These are phyloP conservation scores for Nigrograna mackinnonii DNA, from an alignment of 2,329 filamentous ascomycete genomes.

Conservation along the genomic window DNA sequence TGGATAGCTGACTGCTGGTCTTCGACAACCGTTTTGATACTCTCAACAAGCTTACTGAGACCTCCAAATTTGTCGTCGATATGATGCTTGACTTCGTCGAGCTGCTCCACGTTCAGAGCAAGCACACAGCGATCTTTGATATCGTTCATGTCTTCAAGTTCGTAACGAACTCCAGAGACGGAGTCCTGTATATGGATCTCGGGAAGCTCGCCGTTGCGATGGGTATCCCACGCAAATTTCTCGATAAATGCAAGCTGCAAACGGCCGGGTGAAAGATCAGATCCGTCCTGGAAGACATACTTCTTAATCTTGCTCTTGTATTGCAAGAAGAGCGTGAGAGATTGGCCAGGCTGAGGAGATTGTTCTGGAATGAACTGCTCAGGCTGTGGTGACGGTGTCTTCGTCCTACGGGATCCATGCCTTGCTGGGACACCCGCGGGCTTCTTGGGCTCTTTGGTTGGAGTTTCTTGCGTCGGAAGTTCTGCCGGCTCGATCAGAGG, in stretches of 20 bases:
- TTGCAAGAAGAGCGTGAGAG: constrained; percentile 90
- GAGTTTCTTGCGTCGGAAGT: constrained; percentile 24
- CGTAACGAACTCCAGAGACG: constrained; percentile 92
- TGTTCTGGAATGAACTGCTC: constrained; percentile 52
- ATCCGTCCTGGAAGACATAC: constrained; percentile 83
- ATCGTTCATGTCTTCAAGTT: constrained; percentile 89
- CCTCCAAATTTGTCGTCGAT: constrained; percentile 89
- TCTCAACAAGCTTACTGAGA: constrained; percentile 80
- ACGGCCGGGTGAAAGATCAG: constrained; percentile 82
- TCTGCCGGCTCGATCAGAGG: constrained; percentile 37
- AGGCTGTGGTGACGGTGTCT: constrained; percentile 45
- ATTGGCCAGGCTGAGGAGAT: constrained; percentile 78
- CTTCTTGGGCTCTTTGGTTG: constrained; percentile 22
- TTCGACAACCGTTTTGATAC: constrained; percentile 80
- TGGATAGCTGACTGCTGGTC: constrained; percentile 83
- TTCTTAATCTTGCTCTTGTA: constrained; percentile 98
- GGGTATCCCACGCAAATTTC: constrained; percentile 98
- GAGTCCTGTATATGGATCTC: constrained; percentile 99
- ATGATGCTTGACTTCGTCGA: constrained; percentile 95
- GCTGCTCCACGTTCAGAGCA: constrained; percentile 88
- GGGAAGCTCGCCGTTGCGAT: constrained; percentile 91
- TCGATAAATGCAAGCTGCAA: constrained; percentile 97
- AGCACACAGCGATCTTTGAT: constrained; percentile 94
- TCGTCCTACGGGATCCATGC: constrained; percentile 33
- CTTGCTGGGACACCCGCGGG: constrained; percentile 25